Evolutionary conservation across 2,329 filamentous ascomycete species (phyloP).

Genomic region (Cytospora schulzeri): DNA sequence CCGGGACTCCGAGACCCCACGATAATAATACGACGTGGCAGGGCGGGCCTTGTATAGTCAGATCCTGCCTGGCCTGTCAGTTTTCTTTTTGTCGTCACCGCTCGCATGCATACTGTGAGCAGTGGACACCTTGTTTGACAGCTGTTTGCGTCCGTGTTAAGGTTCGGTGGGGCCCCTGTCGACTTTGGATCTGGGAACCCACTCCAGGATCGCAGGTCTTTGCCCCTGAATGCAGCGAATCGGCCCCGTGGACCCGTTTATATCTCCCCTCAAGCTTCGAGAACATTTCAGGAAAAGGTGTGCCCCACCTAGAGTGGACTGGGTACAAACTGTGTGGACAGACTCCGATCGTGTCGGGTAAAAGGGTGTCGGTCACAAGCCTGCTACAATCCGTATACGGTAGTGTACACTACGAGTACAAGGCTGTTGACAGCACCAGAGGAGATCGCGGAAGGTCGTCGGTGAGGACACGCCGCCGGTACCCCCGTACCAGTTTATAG

Average conservation of each 20-base stretch:
- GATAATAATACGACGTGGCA: conserved; percentile 24
- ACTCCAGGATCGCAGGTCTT: conserved; percentile 17
- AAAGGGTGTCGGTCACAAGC: conserved; percentile 3
- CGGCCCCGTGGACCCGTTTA: conserved; percentile 12
- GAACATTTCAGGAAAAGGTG: conserved; percentile 27
- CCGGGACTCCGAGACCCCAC: conserved; percentile 21
- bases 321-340: conserved; percentile 23
- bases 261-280: conserved; percentile 25
- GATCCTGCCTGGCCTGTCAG: conserved; percentile 22
- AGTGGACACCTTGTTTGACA: conserved; percentile 24
- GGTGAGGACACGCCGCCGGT: conserved; percentile 14
- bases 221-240: conserved; percentile 20
- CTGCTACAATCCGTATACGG: background rate
- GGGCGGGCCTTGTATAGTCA: conserved; percentile 22
- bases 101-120: conserved; percentile 17
- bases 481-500: background rate
- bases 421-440: conserved; percentile 3
- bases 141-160: conserved; percentile 25
- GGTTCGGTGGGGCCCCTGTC: conserved; percentile 11
- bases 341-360: conserved; percentile 19
- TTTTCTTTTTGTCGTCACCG: conserved; percentile 24
- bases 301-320: conserved; percentile 16
- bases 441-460: background rate
- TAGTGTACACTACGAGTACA: background rate
- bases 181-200: conserved; percentile 17